A percentile compares a stretch with the other conserved stretches of the same genome.
These are phyloP conservation scores for Trypanosoma conorhini DNA, from an alignment of 208 protist species.

Conservation along the genomic window DNA sequence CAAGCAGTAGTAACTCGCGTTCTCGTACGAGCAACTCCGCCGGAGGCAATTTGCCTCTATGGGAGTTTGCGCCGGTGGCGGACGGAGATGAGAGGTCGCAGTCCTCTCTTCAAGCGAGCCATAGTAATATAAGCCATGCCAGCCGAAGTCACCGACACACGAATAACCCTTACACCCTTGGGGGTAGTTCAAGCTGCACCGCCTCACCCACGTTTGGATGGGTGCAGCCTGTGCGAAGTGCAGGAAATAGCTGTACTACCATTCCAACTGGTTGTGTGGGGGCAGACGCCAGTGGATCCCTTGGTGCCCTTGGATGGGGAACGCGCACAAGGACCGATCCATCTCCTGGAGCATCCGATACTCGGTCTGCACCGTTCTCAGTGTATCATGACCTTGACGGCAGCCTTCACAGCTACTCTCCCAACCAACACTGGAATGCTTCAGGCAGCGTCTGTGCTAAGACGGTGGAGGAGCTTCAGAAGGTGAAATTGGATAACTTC, in stretches of 20 bases:
- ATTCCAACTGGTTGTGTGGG: neutral
- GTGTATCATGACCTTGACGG: slow-evolving; percentile 25
- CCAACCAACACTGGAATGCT: slow-evolving; percentile 35
- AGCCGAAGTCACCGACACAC: slow-evolving; percentile 18
- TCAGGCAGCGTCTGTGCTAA: slow-evolving; percentile 30
- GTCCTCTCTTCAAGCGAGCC: slow-evolving; percentile 30
- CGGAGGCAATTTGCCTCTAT: slow-evolving; percentile 10
- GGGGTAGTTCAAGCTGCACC: slow-evolving; percentile 17
- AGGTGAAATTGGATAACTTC: neutral
- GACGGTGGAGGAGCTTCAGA: slow-evolving; percentile 19
- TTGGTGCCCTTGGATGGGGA: neutral
- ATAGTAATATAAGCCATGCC: slow-evolving; percentile 23
- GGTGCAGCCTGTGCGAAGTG: slow-evolving; percentile 32
- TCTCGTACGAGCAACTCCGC: neutral
- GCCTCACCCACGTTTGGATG: slow-evolving; percentile 29
- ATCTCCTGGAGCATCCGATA: neutral
- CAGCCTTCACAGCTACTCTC: slow-evolving; percentile 38
- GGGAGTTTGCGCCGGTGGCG: slow-evolving; percentile 9
- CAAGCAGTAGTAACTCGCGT: neutral
- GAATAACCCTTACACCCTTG: slow-evolving; percentile 26
- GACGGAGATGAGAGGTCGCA: slow-evolving; percentile 23
- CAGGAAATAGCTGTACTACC: slow-evolving; percentile 22
- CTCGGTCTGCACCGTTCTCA: neutral
- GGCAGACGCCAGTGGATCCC: neutral
- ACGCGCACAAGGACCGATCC: slow-evolving; percentile 1